Evolutionary conservation across 306 rosid species (phyloP).

Genomic region (Acacia melanoxylon): DNA sequence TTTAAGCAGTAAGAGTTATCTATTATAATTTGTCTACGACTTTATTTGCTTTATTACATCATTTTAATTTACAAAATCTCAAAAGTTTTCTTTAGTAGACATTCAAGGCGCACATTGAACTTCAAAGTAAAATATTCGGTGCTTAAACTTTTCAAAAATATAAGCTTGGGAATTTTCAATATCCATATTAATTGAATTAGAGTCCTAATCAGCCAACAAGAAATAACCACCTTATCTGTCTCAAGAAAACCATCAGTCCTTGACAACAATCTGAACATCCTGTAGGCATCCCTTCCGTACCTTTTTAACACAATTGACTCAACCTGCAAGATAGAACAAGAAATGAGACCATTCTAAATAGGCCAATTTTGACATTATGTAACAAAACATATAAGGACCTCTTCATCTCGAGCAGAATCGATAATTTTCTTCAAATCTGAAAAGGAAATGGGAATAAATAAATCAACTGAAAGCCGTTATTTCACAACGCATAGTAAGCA

Average conservation of each 20-base stretch:
- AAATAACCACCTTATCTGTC: conserved; percentile 71
- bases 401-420: conserved; percentile 70
- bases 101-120: not conserved
- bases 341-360: conserved; percentile 32
- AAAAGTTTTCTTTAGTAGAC: not conserved
- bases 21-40: not conserved
- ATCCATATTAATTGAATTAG: conserved; percentile 12
- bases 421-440: conserved; percentile 75
- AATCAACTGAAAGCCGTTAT: not conserved
- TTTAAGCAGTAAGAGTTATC: not conserved
- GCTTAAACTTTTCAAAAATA: conserved; percentile 4
- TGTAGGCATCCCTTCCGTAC: conserved; percentile 76
- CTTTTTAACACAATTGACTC: conserved; percentile 82
- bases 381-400: conserved; percentile 48
- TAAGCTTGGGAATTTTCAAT: not conserved
- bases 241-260: conserved; percentile 52
- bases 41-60: not conserved
- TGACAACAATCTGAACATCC: conserved; percentile 80
- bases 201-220: conserved; percentile 24
- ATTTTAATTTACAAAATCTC: not conserved
- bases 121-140: not conserved
- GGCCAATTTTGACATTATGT: conserved; percentile 14
- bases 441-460: conserved; percentile 30
- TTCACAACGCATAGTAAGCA: conserved; percentile 17
- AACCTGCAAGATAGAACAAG: conserved; percentile 54